Evolutionary conservation across 331 rosid species (phyloP).

Genomic region (Quercus tomentella): DNA sequence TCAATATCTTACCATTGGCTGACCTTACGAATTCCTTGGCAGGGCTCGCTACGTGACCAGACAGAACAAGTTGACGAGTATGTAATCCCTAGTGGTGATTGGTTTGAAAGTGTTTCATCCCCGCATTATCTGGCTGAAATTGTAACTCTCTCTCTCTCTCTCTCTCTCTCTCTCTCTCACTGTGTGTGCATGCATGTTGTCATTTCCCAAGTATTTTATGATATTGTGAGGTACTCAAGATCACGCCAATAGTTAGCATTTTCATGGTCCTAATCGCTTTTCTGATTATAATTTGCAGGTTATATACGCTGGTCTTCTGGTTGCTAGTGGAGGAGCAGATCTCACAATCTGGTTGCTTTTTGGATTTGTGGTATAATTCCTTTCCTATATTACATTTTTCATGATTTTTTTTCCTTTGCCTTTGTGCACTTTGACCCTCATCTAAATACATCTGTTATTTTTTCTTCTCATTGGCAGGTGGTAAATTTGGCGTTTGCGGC

Average conservation of each 20-base stretch:
- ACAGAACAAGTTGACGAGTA: conserved; percentile 50
- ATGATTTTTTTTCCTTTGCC: background rate
- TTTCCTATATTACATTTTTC: background rate
- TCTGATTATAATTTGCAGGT: conserved; percentile 44
- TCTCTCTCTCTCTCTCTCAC: background rate
- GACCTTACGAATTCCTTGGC: conserved; percentile 24
- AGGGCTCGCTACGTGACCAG: conserved; percentile 69
- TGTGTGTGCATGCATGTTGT: background rate
- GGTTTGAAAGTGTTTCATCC: conserved; percentile 81
- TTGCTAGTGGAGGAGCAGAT: conserved; percentile 76
- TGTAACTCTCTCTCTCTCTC: conserved; percentile 40
- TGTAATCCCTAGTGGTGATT: conserved; percentile 76
- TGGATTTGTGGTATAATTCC: conserved; percentile 68
- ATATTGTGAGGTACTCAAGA: background rate
- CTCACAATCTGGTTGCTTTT: conserved; percentile 73
- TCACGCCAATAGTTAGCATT: background rate
- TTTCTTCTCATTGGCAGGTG: conserved; percentile 37
- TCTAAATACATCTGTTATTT: background rate
- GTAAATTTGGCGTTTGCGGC: conserved; percentile 69
- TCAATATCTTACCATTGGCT: conserved; percentile 4
- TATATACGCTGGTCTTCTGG: conserved; percentile 65
- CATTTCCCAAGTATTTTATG: background rate
- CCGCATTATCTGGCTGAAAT: conserved; percentile 92
- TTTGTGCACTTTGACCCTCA: background rate
- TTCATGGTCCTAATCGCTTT: background rate